These are phyloP conservation scores for Tranzscheliella williamsii DNA, from an alignment of 1,284 basidiomycete genomes.

Conservation along the genomic window DNA sequence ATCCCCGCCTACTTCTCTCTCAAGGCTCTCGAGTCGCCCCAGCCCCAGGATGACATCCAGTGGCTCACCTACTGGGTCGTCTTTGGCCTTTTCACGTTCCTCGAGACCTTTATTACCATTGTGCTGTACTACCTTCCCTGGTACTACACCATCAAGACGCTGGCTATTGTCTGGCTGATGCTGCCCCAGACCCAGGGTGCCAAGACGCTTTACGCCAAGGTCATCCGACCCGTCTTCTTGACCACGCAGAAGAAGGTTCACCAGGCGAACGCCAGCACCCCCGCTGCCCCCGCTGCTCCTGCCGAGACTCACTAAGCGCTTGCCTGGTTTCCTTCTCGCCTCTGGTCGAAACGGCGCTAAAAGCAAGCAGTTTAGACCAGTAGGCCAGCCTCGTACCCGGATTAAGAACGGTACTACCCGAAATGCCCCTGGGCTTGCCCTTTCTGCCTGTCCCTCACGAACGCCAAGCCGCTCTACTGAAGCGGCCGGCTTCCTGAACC, in stretches of 20 bases:
- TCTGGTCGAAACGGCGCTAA: not conserved
- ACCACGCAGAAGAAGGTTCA: slow-evolving; percentile 39
- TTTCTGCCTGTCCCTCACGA: too few species aligned
- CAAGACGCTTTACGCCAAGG: slow-evolving; percentile 58
- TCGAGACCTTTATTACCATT: slow-evolving; percentile 57
- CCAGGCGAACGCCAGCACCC: slow-evolving; percentile 36
- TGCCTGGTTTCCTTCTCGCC: not conserved
- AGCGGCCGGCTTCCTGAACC: too few species aligned
- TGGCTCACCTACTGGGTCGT: slow-evolving; percentile 62
- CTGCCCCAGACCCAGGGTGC: slow-evolving; percentile 76
- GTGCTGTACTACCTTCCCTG: slow-evolving; percentile 73
- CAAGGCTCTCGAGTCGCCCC: slow-evolving; percentile 57
- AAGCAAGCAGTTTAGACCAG: not conserved
- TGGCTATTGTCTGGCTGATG: slow-evolving; percentile 83
- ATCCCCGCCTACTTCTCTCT: slow-evolving; percentile 61
- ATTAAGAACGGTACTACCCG: too few species aligned
- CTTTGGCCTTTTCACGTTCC: slow-evolving; percentile 60
- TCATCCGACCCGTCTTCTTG: slow-evolving; percentile 54
- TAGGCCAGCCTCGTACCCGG: too few species aligned
- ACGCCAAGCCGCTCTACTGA: too few species aligned
- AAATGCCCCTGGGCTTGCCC: too few species aligned
- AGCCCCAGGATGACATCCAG: slow-evolving; percentile 60
- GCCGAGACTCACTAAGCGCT: slow-evolving; percentile 39
- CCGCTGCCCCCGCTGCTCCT: slow-evolving; percentile 29
- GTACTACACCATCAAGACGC: slow-evolving; percentile 79